phyloP scores from a whole-genome alignment of 192 early-diverging fungal genomes.

The Podila epicladia region DNA sequence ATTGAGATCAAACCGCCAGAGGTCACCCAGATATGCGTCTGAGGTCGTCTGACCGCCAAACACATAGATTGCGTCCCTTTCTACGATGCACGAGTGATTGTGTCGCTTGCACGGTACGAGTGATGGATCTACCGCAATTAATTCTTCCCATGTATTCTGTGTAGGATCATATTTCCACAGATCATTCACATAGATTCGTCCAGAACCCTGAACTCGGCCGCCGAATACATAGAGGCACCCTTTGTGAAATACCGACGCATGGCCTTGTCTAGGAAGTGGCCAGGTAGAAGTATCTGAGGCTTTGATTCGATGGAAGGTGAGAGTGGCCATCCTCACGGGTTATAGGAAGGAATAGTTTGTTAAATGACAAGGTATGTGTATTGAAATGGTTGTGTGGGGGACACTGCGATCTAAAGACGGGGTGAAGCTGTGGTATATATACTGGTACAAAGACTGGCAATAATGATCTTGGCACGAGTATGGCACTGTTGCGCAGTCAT shows the following conservation, averaged over 20 bases:
- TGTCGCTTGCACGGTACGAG: constrained; percentile 23
- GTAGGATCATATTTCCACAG: constrained; percentile 24
- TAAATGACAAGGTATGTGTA: background rate
- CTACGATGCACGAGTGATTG: constrained; percentile 29
- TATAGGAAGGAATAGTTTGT: constrained; percentile 7
- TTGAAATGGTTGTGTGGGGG: background rate
- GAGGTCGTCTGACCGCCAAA: constrained; percentile 31
- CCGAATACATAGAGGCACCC: constrained; percentile 28
- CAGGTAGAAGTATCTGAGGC: background rate
- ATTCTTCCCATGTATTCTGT: constrained; percentile 15
- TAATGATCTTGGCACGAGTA: background rate
- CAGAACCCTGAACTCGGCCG: constrained; percentile 31
- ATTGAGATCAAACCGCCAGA: constrained; percentile 36
- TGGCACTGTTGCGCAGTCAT: constrained; percentile 6
- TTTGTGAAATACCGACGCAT: constrained; percentile 23
- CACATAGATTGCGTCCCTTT: constrained; percentile 17
- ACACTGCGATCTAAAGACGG: background rate
- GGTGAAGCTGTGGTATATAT: constrained; percentile 1
- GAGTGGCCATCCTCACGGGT: constrained; percentile 22
- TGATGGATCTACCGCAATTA: constrained; percentile 4
- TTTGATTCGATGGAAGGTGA: constrained; percentile 20
- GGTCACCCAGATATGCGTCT: constrained; percentile 27
- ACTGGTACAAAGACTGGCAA: background rate
- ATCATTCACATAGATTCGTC: constrained; percentile 32
- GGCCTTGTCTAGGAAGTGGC: constrained; percentile 36